A percentile compares a stretch with the other conserved stretches of the same genome.
phyloP scores from a whole-genome alignment of 129 eudicot species.

The Lactuca sativa region DNA sequence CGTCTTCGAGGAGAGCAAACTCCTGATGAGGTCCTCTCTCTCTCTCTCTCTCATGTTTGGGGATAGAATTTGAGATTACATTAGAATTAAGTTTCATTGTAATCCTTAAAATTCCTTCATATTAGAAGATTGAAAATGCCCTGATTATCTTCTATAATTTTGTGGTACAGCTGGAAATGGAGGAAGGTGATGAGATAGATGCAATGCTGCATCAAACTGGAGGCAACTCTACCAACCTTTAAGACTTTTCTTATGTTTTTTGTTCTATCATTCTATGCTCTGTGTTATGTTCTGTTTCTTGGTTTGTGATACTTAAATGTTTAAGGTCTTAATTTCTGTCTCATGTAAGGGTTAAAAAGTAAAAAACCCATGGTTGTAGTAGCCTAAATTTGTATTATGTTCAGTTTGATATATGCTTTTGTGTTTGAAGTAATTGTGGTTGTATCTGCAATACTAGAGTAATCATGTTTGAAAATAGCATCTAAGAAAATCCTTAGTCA shows the following conservation, averaged over 20 bases:
- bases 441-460: too few species aligned
- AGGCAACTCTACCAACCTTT: constrained; percentile 23
- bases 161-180: constrained; percentile 71
- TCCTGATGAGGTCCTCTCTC: constrained; percentile 56
- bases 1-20: constrained; percentile 72
- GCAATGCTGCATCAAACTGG: constrained; percentile 81
- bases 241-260: background rate
- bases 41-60: background rate
- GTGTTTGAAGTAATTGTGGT: constrained; percentile 8
- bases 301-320: background rate
- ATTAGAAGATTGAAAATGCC: too few species aligned
- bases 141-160: background rate
- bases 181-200: constrained; percentile 84
- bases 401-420: constrained; percentile 14
- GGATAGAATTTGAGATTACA: too few species aligned
- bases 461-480: too few species aligned
- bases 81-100: too few species aligned
- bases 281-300: background rate
- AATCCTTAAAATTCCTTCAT: too few species aligned
- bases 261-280: background rate
- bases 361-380: background rate
- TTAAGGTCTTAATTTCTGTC: too few species aligned
- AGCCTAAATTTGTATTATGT: background rate
- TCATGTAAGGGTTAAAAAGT: constrained; percentile 6
- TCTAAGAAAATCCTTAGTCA: too few species aligned